Conservation (phyloP, 768 basidiomycete genomes). For the Lanmaoa rubissima region DNA sequence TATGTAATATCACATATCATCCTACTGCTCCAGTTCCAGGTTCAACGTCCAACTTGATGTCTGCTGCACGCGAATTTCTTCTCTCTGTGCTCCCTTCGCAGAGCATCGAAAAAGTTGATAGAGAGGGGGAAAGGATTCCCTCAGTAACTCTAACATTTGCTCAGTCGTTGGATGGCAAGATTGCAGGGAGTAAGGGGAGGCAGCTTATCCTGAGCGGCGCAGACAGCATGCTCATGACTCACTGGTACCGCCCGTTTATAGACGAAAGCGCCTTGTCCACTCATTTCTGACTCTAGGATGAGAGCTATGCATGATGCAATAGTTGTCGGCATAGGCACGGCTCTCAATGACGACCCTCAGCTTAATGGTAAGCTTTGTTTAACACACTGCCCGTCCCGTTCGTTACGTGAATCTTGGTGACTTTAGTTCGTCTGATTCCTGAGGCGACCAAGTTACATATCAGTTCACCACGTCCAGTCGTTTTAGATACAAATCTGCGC, state of each 20-base stretch:
- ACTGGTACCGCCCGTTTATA: slow-evolving; percentile 54
- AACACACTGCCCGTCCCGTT: not conserved
- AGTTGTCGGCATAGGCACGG: slow-evolving; percentile 86
- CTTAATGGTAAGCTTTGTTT: slow-evolving; percentile 69
- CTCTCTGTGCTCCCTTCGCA: slow-evolving; percentile 27
- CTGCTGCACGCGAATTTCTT: slow-evolving; percentile 26
- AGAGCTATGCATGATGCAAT: slow-evolving; percentile 92
- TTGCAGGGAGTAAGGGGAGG: slow-evolving; percentile 68
- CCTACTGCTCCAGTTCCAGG: no score
- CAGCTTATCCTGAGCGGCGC: slow-evolving; percentile 82
- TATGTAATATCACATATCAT: not conserved
- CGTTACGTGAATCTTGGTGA: not conserved
- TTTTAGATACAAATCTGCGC: slow-evolving; percentile 77
- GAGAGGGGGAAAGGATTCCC: slow-evolving; percentile 38
- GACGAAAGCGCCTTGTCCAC: not conserved
- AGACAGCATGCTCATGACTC: slow-evolving; percentile 92
- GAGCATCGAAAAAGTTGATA: slow-evolving; percentile 10
- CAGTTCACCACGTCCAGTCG: slow-evolving; percentile 73
- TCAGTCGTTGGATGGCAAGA: slow-evolving; percentile 84
- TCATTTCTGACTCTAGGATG: slow-evolving; percentile 55
- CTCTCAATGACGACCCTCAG: slow-evolving; percentile 89
- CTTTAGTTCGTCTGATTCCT: slow-evolving; percentile 57
- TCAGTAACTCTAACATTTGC: slow-evolving; percentile 82
- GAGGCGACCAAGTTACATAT: slow-evolving; percentile 31
- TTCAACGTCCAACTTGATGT: not conserved